Base-by-base conservation (phyloP, 768 basidiomycete species). In the Suillus subluteus region DNA sequence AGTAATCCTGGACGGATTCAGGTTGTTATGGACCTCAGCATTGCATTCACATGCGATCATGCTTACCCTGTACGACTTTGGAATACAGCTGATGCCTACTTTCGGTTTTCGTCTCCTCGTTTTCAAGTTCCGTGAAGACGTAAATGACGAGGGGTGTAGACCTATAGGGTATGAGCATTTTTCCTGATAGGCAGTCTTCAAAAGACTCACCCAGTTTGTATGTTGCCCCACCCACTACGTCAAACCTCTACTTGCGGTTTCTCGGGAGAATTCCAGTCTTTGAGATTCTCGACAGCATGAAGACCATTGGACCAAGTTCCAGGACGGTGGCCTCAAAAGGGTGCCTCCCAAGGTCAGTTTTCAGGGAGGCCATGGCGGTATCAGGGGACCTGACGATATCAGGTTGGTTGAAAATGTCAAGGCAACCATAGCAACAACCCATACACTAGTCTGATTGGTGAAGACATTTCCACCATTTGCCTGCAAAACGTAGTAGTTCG, bases 91-190 rank as follows among this genome's bases (percentile, higher is more conserved):
- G n/a, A 18, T 59, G 11, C 73, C 23, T 59, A 76, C 77, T 62
- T 58, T 73, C 70, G 37, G 74, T 62, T 68, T 74, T 73, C 13
- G 77, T 63, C 5, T 78, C 74, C 1, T 79, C 74, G 64, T 81
- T 75, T 35, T 35, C 35, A 35, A 35, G 3, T n/a, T 85, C 80
- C 0, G 85, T 85, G 73, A 90, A 91, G 0, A 80, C 79, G 69
- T 91, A 90, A 18, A 90, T 65, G 1, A 85, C 84, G 6, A 90
- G 79, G 3, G 89, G 85, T 58, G 83, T 79, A 43, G 82, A 80
- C 32, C 86, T 88, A 62, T 13, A 66, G 30, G 65, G 69, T 21
- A 32, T 66, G 32, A 50, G 40, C 15, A 1, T 41, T 41, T n/a
- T n/a, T n/a, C n/a, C n/a, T n/a, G n/a, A n/a, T n/a, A n/a, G n/a